These are phyloP conservation scores for Suillus plorans DNA, from an alignment of 768 basidiomycete species.

Conservation along the genomic window DNA sequence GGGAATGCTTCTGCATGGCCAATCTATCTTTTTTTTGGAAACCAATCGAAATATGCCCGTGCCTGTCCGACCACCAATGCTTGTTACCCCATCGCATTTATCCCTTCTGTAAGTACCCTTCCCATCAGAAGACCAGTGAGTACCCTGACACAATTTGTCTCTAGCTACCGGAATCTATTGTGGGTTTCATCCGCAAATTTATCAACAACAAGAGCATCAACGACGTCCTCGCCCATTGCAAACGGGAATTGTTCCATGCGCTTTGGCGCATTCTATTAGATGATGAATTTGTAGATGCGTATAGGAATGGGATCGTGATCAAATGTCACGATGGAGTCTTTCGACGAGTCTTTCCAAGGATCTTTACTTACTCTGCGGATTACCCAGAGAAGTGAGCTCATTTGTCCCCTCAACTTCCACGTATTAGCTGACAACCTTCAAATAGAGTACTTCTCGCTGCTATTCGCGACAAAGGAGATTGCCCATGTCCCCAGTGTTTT, in stretches of 20 bases:
- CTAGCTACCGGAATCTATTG: too few species aligned
- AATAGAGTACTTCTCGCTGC: conserved; percentile 25
- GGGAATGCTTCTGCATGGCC: conserved; percentile 28
- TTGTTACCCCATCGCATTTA: conserved; percentile 11
- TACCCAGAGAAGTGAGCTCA: conserved; percentile 20
- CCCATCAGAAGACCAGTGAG: too few species aligned
- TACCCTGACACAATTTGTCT: too few species aligned
- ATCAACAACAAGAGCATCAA: not conserved
- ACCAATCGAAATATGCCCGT: conserved; percentile 22
- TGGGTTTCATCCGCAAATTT: too few species aligned
- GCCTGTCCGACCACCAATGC: conserved; percentile 12
- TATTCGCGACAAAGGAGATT: conserved; percentile 23
- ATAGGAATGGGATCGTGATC: conserved; percentile 16
- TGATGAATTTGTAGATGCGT: conserved; percentile 18
- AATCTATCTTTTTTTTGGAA: conserved; percentile 22
- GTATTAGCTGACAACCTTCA: not conserved
- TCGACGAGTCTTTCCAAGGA: conserved; percentile 16
- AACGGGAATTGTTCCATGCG: conserved; percentile 19
- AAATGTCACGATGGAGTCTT: conserved; percentile 10
- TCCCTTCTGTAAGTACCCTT: not conserved
- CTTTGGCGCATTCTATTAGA: conserved; percentile 10
- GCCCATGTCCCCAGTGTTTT: conserved; percentile 29
- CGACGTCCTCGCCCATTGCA: conserved; percentile 9
- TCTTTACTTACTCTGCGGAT: conserved; percentile 20
- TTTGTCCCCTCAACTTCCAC: not conserved